These are phyloP conservation scores for Clonostachys solani DNA, from an alignment of 2,329 filamentous ascomycete species.

Conservation along the genomic window DNA sequence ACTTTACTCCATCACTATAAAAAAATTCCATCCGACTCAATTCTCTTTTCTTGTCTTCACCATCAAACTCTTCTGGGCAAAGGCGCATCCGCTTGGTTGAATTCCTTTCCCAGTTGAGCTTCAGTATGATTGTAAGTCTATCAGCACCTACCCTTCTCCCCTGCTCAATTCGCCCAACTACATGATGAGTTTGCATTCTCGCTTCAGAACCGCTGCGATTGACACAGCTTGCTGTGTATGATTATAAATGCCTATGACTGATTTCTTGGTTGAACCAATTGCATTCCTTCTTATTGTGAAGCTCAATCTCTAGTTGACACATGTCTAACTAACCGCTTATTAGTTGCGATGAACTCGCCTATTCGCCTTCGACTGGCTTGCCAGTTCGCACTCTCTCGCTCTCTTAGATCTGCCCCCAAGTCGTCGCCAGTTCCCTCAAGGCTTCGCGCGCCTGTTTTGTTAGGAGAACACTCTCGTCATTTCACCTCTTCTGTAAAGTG, in stretches of 20 bases:
- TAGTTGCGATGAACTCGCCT: slow-evolving; percentile 26
- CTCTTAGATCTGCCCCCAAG: background rate
- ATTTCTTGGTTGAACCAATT: slow-evolving; percentile 8
- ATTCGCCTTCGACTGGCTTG: slow-evolving; percentile 28
- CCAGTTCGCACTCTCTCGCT: slow-evolving; percentile 11
- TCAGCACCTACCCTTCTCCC: background rate
- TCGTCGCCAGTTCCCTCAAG: no score
- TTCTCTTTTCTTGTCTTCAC: background rate
- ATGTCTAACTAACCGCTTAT: slow-evolving; percentile 4
- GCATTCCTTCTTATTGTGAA: no score
- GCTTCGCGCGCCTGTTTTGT: no score
- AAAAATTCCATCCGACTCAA: background rate
- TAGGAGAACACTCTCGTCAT: no score
- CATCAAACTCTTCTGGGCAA: background rate
- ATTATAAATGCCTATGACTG: slow-evolving; percentile 36
- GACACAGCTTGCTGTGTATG: slow-evolving; percentile 39
- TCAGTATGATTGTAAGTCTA: slow-evolving; percentile 32
- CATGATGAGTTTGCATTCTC: slow-evolving; percentile 38
- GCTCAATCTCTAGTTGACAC: background rate
- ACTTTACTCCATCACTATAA: background rate
- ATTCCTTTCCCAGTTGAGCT: background rate
- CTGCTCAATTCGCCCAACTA: slow-evolving; percentile 4
- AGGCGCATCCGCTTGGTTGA: background rate
- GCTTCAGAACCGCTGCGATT: slow-evolving; percentile 49
- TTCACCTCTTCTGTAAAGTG: no score